A percentile compares a stretch with the other conserved stretches of the same genome.
Evolutionary conservation across 495 filamentous ascomycete genomes (phyloP).

Genomic region (Daldinia childiae): DNA sequence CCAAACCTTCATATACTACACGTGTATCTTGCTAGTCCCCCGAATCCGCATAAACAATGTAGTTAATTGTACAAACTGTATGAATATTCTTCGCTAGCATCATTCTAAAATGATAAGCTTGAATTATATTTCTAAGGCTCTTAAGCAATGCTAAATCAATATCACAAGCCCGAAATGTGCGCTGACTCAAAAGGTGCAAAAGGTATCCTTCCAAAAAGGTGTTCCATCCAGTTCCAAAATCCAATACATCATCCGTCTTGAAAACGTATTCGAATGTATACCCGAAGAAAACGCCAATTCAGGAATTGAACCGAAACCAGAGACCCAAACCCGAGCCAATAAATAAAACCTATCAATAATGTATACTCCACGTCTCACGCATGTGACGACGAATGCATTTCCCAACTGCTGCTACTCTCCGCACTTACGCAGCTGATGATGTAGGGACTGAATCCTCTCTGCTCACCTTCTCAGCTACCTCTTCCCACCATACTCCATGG

Average conservation of each 20-base stretch:
- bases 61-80: neutral
- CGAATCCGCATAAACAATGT: neutral
- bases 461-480: slow-evolving; percentile 61
- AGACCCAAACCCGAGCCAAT: slow-evolving; percentile 34
- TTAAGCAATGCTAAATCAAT: slow-evolving; percentile 26
- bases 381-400: slow-evolving; percentile 6
- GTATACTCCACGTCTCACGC: slow-evolving; percentile 24
- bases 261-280: slow-evolving; percentile 32
- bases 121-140: slow-evolving; percentile 8
- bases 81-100: slow-evolving; percentile 29
- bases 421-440: slow-evolving; percentile 15
- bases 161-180: slow-evolving; percentile 23
- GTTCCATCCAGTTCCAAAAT: slow-evolving; percentile 34
- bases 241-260: slow-evolving; percentile 20
- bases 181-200: slow-evolving; percentile 38
- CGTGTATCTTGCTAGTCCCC: neutral
- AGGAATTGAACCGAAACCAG: slow-evolving; percentile 31
- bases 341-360: slow-evolving; percentile 18
- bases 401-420: slow-evolving; percentile 7
- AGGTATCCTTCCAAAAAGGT: slow-evolving; percentile 38
- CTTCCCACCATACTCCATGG: slow-evolving; percentile 85
- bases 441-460: slow-evolving; percentile 44
- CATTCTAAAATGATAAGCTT: slow-evolving; percentile 24
- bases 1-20: slow-evolving; percentile 1
- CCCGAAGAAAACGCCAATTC: slow-evolving; percentile 30